These are phyloP conservation scores for Tylopilus orsonianus DNA, from an alignment of 1,284 basidiomycete species.

Conservation along the genomic window DNA sequence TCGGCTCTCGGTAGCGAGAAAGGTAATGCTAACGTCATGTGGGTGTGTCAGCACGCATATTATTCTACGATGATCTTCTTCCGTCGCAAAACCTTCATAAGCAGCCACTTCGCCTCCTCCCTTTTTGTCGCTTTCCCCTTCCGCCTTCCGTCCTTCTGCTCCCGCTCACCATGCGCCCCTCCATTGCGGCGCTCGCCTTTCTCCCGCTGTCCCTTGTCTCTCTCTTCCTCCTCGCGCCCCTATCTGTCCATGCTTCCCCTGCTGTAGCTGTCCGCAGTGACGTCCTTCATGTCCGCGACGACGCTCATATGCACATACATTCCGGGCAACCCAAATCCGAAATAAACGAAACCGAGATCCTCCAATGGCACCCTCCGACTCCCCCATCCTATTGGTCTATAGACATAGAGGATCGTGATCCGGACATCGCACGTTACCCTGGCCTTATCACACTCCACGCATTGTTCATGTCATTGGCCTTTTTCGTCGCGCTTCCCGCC, in stretches of 20 bases:
- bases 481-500: constrained; percentile 73
- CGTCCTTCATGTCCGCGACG: constrained; percentile 30
- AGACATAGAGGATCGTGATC: constrained; percentile 59
- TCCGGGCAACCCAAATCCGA: constrained; percentile 50
- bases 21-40: constrained; percentile 24
- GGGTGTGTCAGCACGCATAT: constrained; percentile 1
- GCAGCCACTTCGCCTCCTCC: neutral
- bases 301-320: constrained; percentile 45
- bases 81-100: constrained; percentile 15
- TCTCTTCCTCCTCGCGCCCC: constrained; percentile 17
- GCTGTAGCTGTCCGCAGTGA: neutral
- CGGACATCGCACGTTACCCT: constrained; percentile 50
- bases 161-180: constrained; percentile 12
- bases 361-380: constrained; percentile 60
- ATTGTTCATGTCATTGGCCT: constrained; percentile 68
- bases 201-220: neutral
- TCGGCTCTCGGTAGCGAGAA: neutral
- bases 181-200: neutral
- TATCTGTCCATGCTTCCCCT: constrained; percentile 21
- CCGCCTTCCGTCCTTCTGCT: no score
- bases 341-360: constrained; percentile 74
- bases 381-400: constrained; percentile 79
- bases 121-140: neutral
- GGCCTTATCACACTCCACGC: constrained; percentile 67
- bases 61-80: neutral